Evolutionary conservation across 2,329 filamentous ascomycete genomes (phyloP).

Genomic region (Scortechinia acanthostroma): DNA sequence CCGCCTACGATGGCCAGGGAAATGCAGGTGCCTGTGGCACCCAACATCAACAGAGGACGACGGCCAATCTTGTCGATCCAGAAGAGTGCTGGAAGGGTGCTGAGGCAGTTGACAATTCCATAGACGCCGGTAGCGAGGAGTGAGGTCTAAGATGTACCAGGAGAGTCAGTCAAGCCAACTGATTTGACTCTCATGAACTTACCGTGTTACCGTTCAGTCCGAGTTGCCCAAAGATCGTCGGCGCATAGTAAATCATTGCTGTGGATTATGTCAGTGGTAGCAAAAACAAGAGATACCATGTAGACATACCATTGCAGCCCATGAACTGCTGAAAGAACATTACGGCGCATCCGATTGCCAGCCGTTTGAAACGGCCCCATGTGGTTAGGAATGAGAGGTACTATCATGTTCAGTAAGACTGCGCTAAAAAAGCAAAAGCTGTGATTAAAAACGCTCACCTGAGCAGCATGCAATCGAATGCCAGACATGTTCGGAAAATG

Average conservation of each 20-base stretch:
- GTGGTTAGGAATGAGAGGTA: conserved; percentile 20
- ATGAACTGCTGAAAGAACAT: conserved; percentile 36
- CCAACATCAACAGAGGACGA: conserved; percentile 32
- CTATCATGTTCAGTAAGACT: too few species aligned
- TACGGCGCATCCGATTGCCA: conserved; percentile 25
- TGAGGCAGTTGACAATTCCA: conserved; percentile 43
- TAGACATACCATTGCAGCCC: conserved; percentile 27
- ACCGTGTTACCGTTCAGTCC: conserved; percentile 30
- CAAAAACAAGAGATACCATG: neutral
- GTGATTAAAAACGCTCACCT: conserved; percentile 12
- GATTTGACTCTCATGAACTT: too few species aligned
- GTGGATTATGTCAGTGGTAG: neutral
- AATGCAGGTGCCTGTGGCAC: conserved; percentile 11
- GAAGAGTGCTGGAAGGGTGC: conserved; percentile 24
- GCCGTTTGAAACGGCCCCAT: conserved; percentile 21
- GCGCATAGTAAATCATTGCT: conserved; percentile 37
- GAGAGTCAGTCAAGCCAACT: conserved; percentile 24
- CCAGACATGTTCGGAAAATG: conserved; percentile 16
- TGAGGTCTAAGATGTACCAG: too few species aligned
- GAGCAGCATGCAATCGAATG: conserved; percentile 16
- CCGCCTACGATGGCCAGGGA: conserved; percentile 47
- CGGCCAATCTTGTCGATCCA: conserved; percentile 36
- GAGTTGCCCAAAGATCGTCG: conserved; percentile 32
- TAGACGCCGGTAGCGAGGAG: conserved; percentile 50
- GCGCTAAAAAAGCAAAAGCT: neutral